Evolutionary conservation across 2,329 filamentous ascomycete species (phyloP).

Genomic region (Botryotinia narcissicola): DNA sequence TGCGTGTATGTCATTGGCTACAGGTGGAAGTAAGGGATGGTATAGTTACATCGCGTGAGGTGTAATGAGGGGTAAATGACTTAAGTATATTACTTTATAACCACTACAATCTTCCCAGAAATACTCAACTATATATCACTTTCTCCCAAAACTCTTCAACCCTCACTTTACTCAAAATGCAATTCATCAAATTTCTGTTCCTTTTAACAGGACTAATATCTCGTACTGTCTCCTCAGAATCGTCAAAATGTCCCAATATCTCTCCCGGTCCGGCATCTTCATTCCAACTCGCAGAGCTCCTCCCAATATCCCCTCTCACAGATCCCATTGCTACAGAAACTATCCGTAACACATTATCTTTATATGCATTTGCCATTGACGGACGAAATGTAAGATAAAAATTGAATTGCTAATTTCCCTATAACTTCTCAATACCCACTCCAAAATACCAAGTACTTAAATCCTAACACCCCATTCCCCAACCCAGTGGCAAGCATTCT

Average conservation of each 20-base stretch:
- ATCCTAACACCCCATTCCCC: background rate
- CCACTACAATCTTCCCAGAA: background rate
- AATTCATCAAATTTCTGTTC: background rate
- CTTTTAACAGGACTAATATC: background rate
- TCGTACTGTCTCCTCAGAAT: background rate
- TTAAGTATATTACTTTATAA: background rate
- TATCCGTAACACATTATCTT: background rate
- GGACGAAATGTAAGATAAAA: background rate
- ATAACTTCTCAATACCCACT: too few relatives aligned
- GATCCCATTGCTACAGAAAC: background rate
- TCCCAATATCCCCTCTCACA: background rate
- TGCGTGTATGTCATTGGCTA: background rate
- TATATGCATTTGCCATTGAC: background rate
- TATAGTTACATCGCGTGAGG: background rate
- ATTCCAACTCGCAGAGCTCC: background rate
- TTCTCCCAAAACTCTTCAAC: fast-evolving
- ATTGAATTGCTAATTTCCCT: background rate
- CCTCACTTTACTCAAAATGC: background rate
- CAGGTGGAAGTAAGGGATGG: background rate
- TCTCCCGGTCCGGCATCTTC: background rate
- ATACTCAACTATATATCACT: background rate
- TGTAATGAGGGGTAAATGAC: background rate
- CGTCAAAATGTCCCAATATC: background rate
- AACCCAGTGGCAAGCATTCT: background rate
- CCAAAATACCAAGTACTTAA: background rate